A percentile compares a stretch with the other conserved stretches of the same genome.
phyloP scores from a whole-genome alignment of 1,139 yeast species.

The Yamadazyma conglobata region DNA sequence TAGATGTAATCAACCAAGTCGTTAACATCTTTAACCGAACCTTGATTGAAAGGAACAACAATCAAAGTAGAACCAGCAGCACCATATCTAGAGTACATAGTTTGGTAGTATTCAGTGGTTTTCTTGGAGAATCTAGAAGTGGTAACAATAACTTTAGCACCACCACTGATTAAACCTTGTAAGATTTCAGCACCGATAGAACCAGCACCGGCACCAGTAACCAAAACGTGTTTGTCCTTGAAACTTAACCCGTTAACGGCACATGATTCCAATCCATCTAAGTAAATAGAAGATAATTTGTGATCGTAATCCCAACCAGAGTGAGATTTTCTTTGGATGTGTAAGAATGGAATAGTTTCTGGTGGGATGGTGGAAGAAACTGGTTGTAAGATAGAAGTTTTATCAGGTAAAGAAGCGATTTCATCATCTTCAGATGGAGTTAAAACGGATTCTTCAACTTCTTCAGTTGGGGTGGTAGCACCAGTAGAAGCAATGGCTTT shows the following conservation, averaged over 20 bases:
- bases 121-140: slow-evolving; percentile 93
- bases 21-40: slow-evolving; percentile 90
- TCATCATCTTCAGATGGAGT: slow-evolving; percentile 59
- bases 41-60: slow-evolving; percentile 98
- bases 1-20: slow-evolving; percentile 83
- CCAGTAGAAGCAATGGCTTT: slow-evolving; percentile 34
- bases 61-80: slow-evolving; percentile 86
- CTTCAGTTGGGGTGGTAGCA: slow-evolving; percentile 44
- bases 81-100: slow-evolving; percentile 88
- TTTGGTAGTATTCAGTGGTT: slow-evolving; percentile 94
- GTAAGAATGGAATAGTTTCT: slow-evolving; percentile 92
- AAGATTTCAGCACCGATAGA: slow-evolving; percentile 97
- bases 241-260: slow-evolving; percentile 91
- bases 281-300: slow-evolving; percentile 68
- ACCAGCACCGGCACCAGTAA: slow-evolving; percentile 99
- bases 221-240: slow-evolving; percentile 82
- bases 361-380: slow-evolving; percentile 72
- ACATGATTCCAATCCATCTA: slow-evolving; percentile 88
- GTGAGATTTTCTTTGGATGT: slow-evolving; percentile 72
- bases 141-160: slow-evolving; percentile 95
- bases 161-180: slow-evolving; percentile 94
- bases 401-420: slow-evolving; percentile 78
- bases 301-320: slow-evolving; percentile 88
- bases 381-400: slow-evolving; percentile 65
- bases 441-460: slow-evolving; percentile 45